These are phyloP conservation scores for Teratosphaeria gauchensis DNA, from an alignment of 2,329 filamentous ascomycete species.

Conservation along the genomic window DNA sequence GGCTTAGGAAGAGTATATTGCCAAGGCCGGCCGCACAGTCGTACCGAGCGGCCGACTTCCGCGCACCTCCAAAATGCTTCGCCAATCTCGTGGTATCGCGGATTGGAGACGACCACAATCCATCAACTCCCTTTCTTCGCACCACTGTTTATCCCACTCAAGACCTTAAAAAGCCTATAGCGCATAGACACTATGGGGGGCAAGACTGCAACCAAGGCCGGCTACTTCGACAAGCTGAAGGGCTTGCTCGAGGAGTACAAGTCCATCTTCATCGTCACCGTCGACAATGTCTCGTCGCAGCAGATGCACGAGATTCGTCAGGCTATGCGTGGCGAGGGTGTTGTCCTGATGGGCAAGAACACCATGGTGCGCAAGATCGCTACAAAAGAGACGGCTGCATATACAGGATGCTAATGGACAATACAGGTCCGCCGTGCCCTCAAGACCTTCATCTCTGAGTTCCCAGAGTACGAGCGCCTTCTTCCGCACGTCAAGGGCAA, in stretches of 20 bases:
- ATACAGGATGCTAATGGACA: slow-evolving; percentile 3
- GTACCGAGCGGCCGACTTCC: background rate
- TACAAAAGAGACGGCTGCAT: background rate
- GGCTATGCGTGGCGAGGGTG: slow-evolving; percentile 78
- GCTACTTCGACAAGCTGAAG: slow-evolving; percentile 99
- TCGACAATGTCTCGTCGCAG: slow-evolving; percentile 99
- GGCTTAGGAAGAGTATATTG: background rate
- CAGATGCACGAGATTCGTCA: slow-evolving; percentile 99
- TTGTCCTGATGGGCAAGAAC: slow-evolving; percentile 99
- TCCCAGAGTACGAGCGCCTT: slow-evolving; percentile 96
- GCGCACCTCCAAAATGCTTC: background rate
- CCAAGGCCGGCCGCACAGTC: background rate
- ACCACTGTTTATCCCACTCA: background rate
- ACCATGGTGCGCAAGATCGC: slow-evolving; percentile 68
- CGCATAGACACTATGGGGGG: slow-evolving; percentile 30
- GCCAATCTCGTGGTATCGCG: background rate
- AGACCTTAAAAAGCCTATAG: slow-evolving; percentile 26
- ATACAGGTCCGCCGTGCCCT: slow-evolving; percentile 82
- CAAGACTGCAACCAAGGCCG: slow-evolving; percentile 88
- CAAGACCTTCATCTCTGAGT: slow-evolving; percentile 83
- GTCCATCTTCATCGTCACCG: slow-evolving; percentile 75
- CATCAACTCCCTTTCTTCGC: background rate
- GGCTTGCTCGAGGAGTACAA: slow-evolving; percentile 89
- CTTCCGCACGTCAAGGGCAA: slow-evolving; percentile 95
- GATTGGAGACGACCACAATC: background rate